These are phyloP conservation scores for Escovopsis weberi DNA, from an alignment of 2,329 filamentous ascomycete species.

Conservation along the genomic window DNA sequence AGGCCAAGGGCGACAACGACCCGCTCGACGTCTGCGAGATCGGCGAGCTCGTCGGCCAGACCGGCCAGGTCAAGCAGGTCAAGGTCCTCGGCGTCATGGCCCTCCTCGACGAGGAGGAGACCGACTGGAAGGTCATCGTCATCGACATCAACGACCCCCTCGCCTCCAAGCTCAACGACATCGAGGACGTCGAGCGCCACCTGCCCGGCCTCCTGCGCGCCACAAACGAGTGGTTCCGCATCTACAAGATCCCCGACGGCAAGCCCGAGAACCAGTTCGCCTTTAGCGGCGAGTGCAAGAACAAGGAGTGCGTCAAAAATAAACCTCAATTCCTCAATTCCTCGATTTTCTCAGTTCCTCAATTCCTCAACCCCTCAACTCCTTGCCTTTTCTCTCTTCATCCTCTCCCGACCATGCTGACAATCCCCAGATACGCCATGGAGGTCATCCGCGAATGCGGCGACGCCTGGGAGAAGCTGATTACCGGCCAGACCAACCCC, in stretches of 20 bases:
- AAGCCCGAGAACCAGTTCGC: slow-evolving; percentile 99
- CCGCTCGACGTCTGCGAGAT: slow-evolving; percentile 99
- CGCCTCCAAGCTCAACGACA: slow-evolving; percentile 90
- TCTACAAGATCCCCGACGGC: slow-evolving; percentile 99
- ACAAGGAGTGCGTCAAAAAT: slow-evolving; percentile 59
- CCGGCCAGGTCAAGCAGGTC: slow-evolving; percentile 97
- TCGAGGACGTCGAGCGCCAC: slow-evolving; percentile 98
- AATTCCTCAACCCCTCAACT: no score
- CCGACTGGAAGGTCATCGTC: slow-evolving; percentile 99
- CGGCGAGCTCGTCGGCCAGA: slow-evolving; percentile 91
- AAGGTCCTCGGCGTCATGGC: slow-evolving; percentile 99
- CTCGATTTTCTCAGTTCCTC: no score
- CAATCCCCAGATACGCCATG: slow-evolving; percentile 59
- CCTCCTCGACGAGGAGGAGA: slow-evolving; percentile 97
- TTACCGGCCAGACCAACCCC: slow-evolving; percentile 72
- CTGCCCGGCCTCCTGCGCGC: slow-evolving; percentile 91
- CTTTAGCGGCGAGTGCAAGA: slow-evolving; percentile 99
- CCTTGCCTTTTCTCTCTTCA: no score
- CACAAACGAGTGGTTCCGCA: slow-evolving; percentile 99
- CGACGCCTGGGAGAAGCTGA: slow-evolving; percentile 93
- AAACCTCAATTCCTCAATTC: not conserved
- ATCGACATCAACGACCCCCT: slow-evolving; percentile 97
- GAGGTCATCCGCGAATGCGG: slow-evolving; percentile 92
- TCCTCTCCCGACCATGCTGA: slow-evolving; percentile 1
- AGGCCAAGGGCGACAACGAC: slow-evolving; percentile 99